Base-by-base conservation (phyloP, 139 green algal genomes). In the Limnomonas spitsbergensis region DNA sequence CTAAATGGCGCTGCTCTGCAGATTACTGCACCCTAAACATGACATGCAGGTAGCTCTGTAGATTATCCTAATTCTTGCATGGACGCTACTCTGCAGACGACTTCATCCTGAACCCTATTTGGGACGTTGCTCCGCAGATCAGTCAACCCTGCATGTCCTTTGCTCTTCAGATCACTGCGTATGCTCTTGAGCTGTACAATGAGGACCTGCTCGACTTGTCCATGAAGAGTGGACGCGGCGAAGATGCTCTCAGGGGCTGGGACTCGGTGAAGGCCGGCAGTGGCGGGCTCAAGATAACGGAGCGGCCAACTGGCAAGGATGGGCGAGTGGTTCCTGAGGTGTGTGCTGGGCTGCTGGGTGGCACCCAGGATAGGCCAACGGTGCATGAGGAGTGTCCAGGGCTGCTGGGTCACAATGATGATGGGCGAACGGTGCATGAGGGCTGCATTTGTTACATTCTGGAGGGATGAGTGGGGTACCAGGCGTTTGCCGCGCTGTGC, bases 181-280 rank as follows among this genome's bases (percentile, higher is more conserved):
- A 77, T 73, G 86, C 84, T 1, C 61, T 94, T 75, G 90, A 94
- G 85, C 84, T 94, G 69, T 94, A 94, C 81, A 94, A 92, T 69
- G 90, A 94, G 77, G 85, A 94, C 70, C 76, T 94, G 78, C 82
- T 83, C 1, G 90, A 94, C 80, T 82, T 94, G 38, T 61, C 75
- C 0, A 2, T 76, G 20, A 75, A 72, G 52, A 53, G 56, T 20
- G 84, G 84, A 0, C 29, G 77, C 1, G 78, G 74, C 35, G 73
- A 81, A 6, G 27, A 24, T 0, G 42, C 3, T 29, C 20, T 37
- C 2, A 14, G 3, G 4, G 75, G 75, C 20, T 80, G 75, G 75
- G 75, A 80, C 37, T 34, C 37, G 2, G 56, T 3, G 3, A 79
- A 73, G 42, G 47, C 37, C 7, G 66, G 32, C 27, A 3, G 35